Evolutionary conservation across 148 eudicot species (phyloP), one percentile per base, ranked within the genome.

Genomic region (Dianthus caryophyllus): DNA sequence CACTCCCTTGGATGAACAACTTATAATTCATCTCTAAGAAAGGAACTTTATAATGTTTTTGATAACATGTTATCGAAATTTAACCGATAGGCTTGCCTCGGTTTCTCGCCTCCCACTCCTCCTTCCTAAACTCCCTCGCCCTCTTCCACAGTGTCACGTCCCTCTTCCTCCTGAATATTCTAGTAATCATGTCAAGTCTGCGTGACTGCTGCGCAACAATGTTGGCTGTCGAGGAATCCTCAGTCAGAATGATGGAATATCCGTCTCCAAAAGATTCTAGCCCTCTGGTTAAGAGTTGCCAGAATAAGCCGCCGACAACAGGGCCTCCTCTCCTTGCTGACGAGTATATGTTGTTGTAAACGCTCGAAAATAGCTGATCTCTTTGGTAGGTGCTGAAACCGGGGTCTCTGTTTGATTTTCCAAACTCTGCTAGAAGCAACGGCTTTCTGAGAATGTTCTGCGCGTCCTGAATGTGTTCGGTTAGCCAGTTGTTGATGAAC

Each of bases 311-410:
- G 16, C 97, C 97, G 0, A 75, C 85, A 9, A 87, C 87, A 2
- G 96, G 75, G 1, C 97, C 99, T 17, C 99, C 89, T 31, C 75
- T 81, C 66, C 77, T 86, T 36, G 90, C 96, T 0, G 97, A 94
- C 17, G 77, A 70, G 62, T 86, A 94, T 55, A 90, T 79, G 54
- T 83, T 79, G 76, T 43, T 10, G 60, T 86, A 94, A 0, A 90
- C 90, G 5, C 59, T 63, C 18, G 66, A 72, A 67, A 80, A 90
- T 24, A 86, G 56, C 2, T 47, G 76, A 73, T 90, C 90, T 46
- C 96, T 83, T 64, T 88, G 74, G 49, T 65, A 66, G 18, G 80
- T 60, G 76, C 76, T 86, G 76, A 75, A 90, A 20, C 89, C 86
- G 0, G 88, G 76, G 59, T 94, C 93, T 78, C 84, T 83, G 68